Evolutionary conservation across 805 yeast genomes (phyloP).

Genomic region (Pichia ethanolica): DNA sequence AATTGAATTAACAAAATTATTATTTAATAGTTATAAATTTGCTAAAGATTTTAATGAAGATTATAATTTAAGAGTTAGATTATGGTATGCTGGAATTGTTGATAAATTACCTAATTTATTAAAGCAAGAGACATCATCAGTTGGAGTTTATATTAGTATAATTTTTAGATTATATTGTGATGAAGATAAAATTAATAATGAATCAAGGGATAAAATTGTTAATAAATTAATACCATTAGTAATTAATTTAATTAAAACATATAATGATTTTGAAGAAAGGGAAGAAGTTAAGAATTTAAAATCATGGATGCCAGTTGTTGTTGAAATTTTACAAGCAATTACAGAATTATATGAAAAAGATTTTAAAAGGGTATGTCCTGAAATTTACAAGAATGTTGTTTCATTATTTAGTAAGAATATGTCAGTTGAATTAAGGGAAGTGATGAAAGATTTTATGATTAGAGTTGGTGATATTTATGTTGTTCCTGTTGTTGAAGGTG

Average conservation of each 20-base stretch:
- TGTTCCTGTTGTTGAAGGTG: not conserved
- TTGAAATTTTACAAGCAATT: constrained; percentile 78
- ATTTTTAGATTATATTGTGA: constrained; percentile 76
- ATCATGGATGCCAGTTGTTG: constrained; percentile 89
- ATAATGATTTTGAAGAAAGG: constrained; percentile 62
- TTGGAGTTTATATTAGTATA: constrained; percentile 78
- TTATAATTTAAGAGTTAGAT: constrained; percentile 75
- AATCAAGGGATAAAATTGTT: constrained; percentile 44
- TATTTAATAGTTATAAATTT: constrained; percentile 69
- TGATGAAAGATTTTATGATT: constrained; percentile 51
- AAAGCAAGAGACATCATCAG: constrained; percentile 85
- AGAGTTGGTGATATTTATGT: constrained; percentile 39
- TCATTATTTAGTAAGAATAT: constrained; percentile 48
- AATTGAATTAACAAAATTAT: constrained; percentile 47
- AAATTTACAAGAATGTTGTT: constrained; percentile 52
- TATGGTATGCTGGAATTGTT: constrained; percentile 89
- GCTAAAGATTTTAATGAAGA: constrained; percentile 85
- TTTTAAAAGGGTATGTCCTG: constrained; percentile 51
- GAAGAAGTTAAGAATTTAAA: constrained; percentile 73
- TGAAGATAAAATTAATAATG: constrained; percentile 39
- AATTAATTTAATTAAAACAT: constrained; percentile 61
- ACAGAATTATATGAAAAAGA: constrained; percentile 69
- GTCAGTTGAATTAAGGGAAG: constrained; percentile 52
- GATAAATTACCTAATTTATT: constrained; percentile 86
- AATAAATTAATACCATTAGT: constrained; percentile 61